A percentile compares a stretch with the other conserved stretches of the same genome.
These are phyloP conservation scores for Elaeis guineensis DNA, from an alignment of 176 grass and related monocot species.

Conservation along the genomic window DNA sequence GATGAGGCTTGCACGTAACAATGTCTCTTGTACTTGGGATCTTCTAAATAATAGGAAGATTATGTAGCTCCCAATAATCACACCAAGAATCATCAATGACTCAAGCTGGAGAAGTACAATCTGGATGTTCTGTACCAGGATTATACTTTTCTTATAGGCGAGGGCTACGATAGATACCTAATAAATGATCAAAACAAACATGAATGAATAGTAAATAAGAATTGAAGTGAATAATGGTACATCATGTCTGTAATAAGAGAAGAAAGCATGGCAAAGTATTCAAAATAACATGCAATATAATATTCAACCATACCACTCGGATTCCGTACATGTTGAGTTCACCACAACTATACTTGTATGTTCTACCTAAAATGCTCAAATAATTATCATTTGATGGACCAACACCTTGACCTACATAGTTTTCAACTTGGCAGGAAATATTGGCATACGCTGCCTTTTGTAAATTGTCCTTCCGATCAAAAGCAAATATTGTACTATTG, in stretches of 20 bases:
- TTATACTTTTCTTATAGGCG: background rate
- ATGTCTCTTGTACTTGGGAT: constrained; percentile 11
- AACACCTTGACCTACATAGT: too few species aligned
- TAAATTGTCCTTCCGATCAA: background rate
- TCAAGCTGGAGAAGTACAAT: background rate
- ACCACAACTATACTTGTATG: background rate
- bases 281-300: too few species aligned
- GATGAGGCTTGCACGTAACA: constrained; percentile 41
- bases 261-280: too few species aligned
- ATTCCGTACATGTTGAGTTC: background rate
- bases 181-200: background rate
- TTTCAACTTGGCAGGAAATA: background rate
- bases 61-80: constrained; percentile 6
- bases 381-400: background rate
- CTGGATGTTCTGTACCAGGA: background rate
- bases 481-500: background rate
- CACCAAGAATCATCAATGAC: background rate
- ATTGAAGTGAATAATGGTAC: background rate
- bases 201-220: background rate
- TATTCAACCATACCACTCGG: constrained; percentile 2
- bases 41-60: background rate
- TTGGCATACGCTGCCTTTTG: background rate
- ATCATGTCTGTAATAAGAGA: background rate
- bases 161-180: background rate
- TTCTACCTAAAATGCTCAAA: background rate